Evolutionary conservation across 176 grass and related monocot species (phyloP).

Genomic region (Triticum monococcum): DNA sequence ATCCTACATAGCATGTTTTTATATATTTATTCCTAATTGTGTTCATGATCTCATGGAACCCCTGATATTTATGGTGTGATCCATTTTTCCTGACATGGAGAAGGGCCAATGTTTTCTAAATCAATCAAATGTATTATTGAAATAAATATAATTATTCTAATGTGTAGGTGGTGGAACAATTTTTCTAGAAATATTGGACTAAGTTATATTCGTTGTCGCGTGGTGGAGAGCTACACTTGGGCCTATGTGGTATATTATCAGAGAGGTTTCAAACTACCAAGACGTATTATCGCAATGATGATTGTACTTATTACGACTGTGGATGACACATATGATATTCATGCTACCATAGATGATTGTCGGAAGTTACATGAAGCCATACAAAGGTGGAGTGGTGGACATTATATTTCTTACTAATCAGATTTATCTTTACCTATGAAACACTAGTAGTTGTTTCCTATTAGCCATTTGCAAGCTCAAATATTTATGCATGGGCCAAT

Average conservation of each 20-base stretch:
- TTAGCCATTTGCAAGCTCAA: no score
- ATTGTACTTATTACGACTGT: background rate
- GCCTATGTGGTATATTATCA: background rate
- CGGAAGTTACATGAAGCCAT: constrained; percentile 3
- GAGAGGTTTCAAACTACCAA: background rate
- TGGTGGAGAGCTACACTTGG: constrained; percentile 14
- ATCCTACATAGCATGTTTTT: no score
- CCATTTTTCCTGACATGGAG: no score
- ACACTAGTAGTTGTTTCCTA: no score
- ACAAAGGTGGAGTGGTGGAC: constrained; percentile 11
- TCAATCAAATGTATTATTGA: no score
- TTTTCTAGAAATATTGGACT: background rate
- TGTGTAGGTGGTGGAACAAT: constrained; percentile 33
- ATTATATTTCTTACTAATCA: background rate
- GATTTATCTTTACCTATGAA: background rate
- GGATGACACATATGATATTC: constrained; percentile 31
- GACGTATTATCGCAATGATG: constrained; percentile 13
- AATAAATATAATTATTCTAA: no score
- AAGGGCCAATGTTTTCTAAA: no score
- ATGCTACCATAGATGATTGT: constrained; percentile 14
- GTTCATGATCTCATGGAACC: no score
- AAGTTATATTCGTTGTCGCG: background rate
- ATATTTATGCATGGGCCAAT: no score
- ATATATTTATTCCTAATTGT: no score
- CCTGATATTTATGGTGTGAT: no score